Evolutionary conservation across 2,329 filamentous ascomycete genomes (phyloP), one percentile per base, ranked within the genome.

Genomic region (Bipolaris zeicola): DNA sequence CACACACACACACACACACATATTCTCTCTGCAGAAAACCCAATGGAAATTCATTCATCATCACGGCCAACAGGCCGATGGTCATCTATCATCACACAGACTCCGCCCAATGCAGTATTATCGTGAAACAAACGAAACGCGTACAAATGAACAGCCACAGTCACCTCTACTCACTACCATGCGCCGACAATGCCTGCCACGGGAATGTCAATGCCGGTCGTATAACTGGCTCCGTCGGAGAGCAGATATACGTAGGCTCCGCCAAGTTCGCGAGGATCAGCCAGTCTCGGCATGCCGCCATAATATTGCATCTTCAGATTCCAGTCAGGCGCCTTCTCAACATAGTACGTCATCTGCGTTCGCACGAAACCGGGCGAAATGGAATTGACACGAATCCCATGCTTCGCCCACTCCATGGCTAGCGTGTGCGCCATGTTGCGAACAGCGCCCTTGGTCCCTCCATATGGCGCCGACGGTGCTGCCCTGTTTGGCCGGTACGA

Each of bases 351-450:
- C 79, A 81, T 81, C 69, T 62, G 76, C 46, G 90, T 95, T 80
- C 93, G 89, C 87, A 94, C 93, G 81, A 94, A 94, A 28, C 90
- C 90, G 18, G 91, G 90, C 6, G 87, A 91, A 78, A 94, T 92
- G 77, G 86, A 89, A 83, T 95, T 95, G 70, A 93, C 90, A 36
- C 90, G 88, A 72, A 94, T 92, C 67, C 84, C 83, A 77, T 91
- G 84, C 78, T 90, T 89, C 69, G 90, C 89, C 90, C 91, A 94
- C 79, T 95, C 91, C 52, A 90, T 89, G 41, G 89, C 90, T 22
- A 95, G 85, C 3, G 89, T 65, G 71, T 79, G 68, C 66, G 77
- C 64, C 76, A 79, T 79, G 52, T 79, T 78, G 42, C 76, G 68
- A 10, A 79, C 74, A 6, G 76, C 76, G 11, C 69, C 77, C 63